phyloP scores from a whole-genome alignment of 2,329 filamentous ascomycete species.

The Mollisia scopiformis region DNA sequence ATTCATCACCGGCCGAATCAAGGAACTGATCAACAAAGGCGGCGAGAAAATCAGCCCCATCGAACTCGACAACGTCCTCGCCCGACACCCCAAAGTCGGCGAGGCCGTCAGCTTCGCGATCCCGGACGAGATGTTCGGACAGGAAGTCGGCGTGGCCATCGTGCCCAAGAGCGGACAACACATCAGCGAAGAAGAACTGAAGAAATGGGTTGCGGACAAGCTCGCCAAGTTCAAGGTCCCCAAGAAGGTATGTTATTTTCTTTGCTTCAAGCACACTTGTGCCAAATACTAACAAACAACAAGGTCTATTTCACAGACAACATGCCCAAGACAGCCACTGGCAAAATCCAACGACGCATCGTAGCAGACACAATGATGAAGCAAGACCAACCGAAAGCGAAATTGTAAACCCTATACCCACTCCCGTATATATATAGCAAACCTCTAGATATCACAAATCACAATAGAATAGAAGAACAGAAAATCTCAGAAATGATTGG shows the following conservation, averaged over 20 bases:
- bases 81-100: conserved; percentile 70
- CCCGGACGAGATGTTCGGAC: conserved; percentile 80
- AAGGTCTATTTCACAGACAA: conserved; percentile 79
- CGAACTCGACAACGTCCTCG: conserved; percentile 81
- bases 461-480: not conserved
- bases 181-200: conserved; percentile 62
- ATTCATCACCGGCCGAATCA: conserved; percentile 87
- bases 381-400: conserved; percentile 59
- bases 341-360: conserved; percentile 83
- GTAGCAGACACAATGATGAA: conserved; percentile 87
- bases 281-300: conserved; percentile 5
- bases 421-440: no score
- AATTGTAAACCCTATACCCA: conserved; percentile 57
- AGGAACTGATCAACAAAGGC: conserved; percentile 90
- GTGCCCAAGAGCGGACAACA: conserved; percentile 69
- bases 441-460: not conserved
- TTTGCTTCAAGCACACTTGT: not conserved
- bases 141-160: conserved; percentile 78
- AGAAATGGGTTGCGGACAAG: conserved; percentile 68
- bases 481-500: not conserved
- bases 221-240: conserved; percentile 85
- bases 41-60: conserved; percentile 91
- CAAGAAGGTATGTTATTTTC: conserved; percentile 64
- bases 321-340: conserved; percentile 92
- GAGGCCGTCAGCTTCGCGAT: conserved; percentile 86